Evolutionary conservation across 495 filamentous ascomycete genomes (phyloP).

Genomic region (Pyronema omphalodes): DNA sequence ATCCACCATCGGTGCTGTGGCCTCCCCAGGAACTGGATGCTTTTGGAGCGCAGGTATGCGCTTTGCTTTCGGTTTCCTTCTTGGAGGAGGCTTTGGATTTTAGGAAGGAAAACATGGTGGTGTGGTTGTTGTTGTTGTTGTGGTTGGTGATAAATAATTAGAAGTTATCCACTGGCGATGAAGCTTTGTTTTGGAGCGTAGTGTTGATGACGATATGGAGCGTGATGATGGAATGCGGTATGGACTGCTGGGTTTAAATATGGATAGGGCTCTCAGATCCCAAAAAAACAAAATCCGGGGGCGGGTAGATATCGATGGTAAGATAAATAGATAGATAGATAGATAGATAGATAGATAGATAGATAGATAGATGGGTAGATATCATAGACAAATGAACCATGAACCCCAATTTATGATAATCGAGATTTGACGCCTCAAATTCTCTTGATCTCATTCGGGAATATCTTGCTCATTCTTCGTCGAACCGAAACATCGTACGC

Average conservation of each 20-base stretch:
- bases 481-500: no score
- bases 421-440: no score
- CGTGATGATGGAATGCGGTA: background rate
- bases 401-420: no score
- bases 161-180: background rate
- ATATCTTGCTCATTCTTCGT: no score
- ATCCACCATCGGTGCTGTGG: background rate
- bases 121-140: no score
- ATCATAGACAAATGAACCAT: no score
- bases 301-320: background rate
- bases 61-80: background rate
- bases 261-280: background rate
- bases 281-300: background rate
- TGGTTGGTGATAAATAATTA: background rate
- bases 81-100: background rate
- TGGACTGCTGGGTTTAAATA: background rate
- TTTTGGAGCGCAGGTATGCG: background rate
- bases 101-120: background rate
- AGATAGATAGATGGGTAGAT: no score
- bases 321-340: background rate
- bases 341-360: no score
- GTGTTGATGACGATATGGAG: background rate
- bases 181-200: background rate
- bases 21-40: background rate
- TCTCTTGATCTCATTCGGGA: no score